Evolutionary conservation across 2,329 filamentous ascomycete species (phyloP).

Genomic region (Westerdykella ornata): DNA sequence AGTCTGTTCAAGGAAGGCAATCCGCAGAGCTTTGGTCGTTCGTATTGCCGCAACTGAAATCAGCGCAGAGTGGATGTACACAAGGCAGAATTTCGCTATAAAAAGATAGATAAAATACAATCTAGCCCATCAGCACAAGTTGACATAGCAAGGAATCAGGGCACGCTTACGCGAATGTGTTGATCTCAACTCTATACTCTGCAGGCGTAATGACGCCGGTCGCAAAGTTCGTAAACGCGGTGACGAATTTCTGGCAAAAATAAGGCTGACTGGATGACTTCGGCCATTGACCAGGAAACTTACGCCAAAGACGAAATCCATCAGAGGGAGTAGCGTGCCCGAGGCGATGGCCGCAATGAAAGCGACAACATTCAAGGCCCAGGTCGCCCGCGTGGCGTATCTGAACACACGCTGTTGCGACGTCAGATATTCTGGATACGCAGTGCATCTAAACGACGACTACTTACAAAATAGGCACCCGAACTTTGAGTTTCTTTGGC

Average conservation of each 20-base stretch:
- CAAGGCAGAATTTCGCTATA: constrained; percentile 56
- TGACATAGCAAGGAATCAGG: constrained; percentile 12
- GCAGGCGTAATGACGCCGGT: constrained; percentile 26
- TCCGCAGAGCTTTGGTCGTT: constrained; percentile 47
- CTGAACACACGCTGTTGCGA: constrained; percentile 27
- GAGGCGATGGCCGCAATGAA: constrained; percentile 38
- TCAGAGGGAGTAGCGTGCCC: constrained; percentile 44
- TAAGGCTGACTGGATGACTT: constrained; percentile 1
- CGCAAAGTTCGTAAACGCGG: constrained; percentile 41
- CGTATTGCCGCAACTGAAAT: constrained; percentile 48
- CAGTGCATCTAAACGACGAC: no score
- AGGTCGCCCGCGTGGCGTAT: constrained; percentile 30
- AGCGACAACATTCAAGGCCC: constrained; percentile 26
- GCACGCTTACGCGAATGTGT: constrained; percentile 29
- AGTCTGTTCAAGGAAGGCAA: constrained; percentile 58
- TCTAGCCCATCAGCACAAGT: constrained; percentile 28
- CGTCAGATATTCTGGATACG: constrained; percentile 6
- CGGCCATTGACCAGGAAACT: constrained; percentile 11
- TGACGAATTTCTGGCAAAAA: constrained; percentile 25
- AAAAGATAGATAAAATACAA: constrained; percentile 67
- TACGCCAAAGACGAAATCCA: constrained; percentile 50
- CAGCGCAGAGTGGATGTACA: constrained; percentile 44
- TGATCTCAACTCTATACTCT: constrained; percentile 36
- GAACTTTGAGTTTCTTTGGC: no score
- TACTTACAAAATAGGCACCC: constrained; percentile 21